Evolutionary conservation across 2,329 filamentous ascomycete genomes (phyloP).

Genomic region (Xylaria arbuscula): DNA sequence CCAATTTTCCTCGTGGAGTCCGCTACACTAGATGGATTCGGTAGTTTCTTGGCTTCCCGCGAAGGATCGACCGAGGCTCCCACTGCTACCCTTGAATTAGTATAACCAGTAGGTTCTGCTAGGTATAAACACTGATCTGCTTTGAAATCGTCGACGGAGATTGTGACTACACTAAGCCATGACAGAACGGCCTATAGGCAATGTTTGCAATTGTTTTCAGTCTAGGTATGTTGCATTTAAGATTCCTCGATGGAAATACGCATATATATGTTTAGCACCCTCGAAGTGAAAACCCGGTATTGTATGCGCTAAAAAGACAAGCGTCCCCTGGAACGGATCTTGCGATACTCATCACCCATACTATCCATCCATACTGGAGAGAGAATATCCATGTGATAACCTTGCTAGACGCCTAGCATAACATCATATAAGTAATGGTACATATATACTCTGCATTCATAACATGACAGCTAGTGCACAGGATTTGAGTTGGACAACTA

Average conservation of each 20-base stretch:
- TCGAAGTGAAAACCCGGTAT: not conserved
- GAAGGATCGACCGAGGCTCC: conserved; percentile 18
- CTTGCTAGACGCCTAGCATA: not conserved
- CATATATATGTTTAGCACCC: no score
- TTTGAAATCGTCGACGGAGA: no score
- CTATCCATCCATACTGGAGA: not conserved
- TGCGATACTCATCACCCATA: not conserved
- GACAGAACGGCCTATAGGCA: no score
- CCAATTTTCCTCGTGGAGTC: not conserved
- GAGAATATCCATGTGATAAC: conserved; percentile 10
- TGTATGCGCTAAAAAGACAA: not conserved
- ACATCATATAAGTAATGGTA: no score
- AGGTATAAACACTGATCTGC: no score
- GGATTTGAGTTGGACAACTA: conserved; percentile 9
- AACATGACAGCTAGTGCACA: conserved; percentile 1
- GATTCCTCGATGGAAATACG: not conserved
- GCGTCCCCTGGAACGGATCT: not conserved
- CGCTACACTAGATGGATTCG: not conserved
- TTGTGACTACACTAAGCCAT: no score
- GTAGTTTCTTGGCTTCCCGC: not conserved
- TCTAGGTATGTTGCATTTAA: not conserved
- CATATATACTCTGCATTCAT: not conserved
- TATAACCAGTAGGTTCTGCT: not conserved
- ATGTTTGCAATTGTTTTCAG: not conserved
- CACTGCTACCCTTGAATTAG: not conserved